phyloP scores from a whole-genome alignment of 1,284 basidiomycete species.

The Sphagnurus paluster region DNA sequence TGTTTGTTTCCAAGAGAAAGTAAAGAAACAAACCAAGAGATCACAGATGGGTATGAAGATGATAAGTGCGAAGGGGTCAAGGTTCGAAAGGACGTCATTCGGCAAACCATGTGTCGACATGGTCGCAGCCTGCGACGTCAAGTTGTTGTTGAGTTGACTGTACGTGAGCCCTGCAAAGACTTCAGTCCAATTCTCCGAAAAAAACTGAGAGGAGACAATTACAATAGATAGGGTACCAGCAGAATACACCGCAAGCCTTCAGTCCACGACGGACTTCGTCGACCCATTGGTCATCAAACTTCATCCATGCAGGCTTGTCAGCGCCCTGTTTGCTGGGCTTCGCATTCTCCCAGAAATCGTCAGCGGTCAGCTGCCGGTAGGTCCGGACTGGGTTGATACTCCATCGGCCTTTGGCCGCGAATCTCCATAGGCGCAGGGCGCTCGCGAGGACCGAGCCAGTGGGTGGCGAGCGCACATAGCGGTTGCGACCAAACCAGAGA shows the following conservation, averaged over 20 bases:
- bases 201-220: slow-evolving; percentile 28
- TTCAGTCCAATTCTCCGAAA: slow-evolving; percentile 17
- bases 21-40: slow-evolving; percentile 41
- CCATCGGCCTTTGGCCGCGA: slow-evolving; percentile 57
- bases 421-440: slow-evolving; percentile 48
- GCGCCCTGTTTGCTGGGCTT: slow-evolving; percentile 61
- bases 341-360: slow-evolving; percentile 79
- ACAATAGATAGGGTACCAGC: slow-evolving; percentile 78
- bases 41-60: slow-evolving; percentile 76
- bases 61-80: slow-evolving; percentile 77
- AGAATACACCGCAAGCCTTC: slow-evolving; percentile 84
- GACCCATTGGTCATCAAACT: slow-evolving; percentile 77
- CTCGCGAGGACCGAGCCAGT: slow-evolving; percentile 74
- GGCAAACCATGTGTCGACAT: slow-evolving; percentile 76
- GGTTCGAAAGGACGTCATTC: slow-evolving; percentile 81
- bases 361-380: slow-evolving; percentile 49
- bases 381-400: slow-evolving; percentile 54
- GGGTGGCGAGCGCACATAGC: slow-evolving; percentile 70
- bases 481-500: slow-evolving; percentile 64
- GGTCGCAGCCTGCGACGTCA: slow-evolving; percentile 75
- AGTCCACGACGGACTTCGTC: slow-evolving; percentile 82
- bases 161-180: slow-evolving; percentile 78
- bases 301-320: slow-evolving; percentile 66
- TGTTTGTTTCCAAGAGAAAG: not conserved
- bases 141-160: slow-evolving; percentile 77